Evolutionary conservation across 352 stramenopile genomes (phyloP), one percentile per base, ranked within the genome.

Genomic region (Pythium dissotocum): DNA sequence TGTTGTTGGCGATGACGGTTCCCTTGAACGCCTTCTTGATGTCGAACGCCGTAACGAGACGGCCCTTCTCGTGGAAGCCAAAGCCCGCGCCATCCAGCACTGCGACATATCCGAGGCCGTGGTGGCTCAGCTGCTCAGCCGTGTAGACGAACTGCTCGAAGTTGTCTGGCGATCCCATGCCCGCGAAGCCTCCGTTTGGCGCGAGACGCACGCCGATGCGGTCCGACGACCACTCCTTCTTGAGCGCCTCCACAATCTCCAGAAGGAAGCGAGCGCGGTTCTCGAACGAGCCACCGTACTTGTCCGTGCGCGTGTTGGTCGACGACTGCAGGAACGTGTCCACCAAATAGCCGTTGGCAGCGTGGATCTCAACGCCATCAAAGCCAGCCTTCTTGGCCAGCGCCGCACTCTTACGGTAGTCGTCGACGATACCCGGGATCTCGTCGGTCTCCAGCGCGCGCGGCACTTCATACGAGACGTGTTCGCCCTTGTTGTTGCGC

Each of bases 291-390:
- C 86, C n/a, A n/a, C n/a, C n/a, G n/a, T n/a, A n/a, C n/a, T n/a
- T n/a, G n/a, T n/a, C n/a, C n/a, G n/a, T n/a, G 51, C 83, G 79
- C 18, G 72, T 67, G 75, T 97, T 97, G 48, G 67, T 65, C 13
- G 26, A 70, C 49, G 69, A 71, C 65, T 90, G 75, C 6, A 97
- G 71, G 68, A 95, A 95, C 66, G 91, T 73, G 67, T 97, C 87
- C 53, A 97, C 65, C 14, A 97, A 69, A 62, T 97, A 97, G 13
- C 90, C 91, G 65, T 98, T 94, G 6, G 85, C 90, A 14, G 12
- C 61, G 73, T 97, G 91, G 40, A 97, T 64, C 61, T 97, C 88
- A 26, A n/a, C n/a, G n/a, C n/a, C n/a, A n/a, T n/a, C n/a, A n/a
- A n/a, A n/a, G n/a, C n/a, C n/a, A n/a, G n/a, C n/a, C n/a, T n/a